phyloP scores from a whole-genome alignment of 2,329 filamentous ascomycete species.

The Cladophialophora exuberans region DNA sequence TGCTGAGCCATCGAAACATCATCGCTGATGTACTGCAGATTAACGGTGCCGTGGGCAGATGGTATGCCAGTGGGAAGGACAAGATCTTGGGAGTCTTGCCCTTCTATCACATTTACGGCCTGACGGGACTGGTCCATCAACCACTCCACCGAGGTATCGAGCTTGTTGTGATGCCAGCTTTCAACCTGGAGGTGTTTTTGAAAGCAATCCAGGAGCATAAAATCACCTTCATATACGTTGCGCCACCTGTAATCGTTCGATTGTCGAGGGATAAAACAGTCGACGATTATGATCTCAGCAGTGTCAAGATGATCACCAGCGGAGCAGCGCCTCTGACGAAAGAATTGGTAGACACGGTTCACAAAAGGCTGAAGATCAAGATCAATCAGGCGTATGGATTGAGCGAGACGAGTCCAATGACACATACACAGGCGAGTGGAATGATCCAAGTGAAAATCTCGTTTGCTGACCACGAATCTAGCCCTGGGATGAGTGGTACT shows the following conservation, averaged over 20 bases:
- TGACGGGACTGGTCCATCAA: slow-evolving; percentile 74
- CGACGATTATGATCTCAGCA: slow-evolving; percentile 77
- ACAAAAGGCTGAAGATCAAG: slow-evolving; percentile 72
- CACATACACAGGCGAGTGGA: slow-evolving; percentile 60
- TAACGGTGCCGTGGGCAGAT: slow-evolving; percentile 54
- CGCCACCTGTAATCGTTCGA: slow-evolving; percentile 80
- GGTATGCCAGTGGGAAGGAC: slow-evolving; percentile 64
- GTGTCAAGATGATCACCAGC: slow-evolving; percentile 80
- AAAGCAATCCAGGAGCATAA: slow-evolving; percentile 72
- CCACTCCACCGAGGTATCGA: slow-evolving; percentile 68
- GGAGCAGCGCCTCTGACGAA: slow-evolving; percentile 82
- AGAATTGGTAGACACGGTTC: slow-evolving; percentile 77
- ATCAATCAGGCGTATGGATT: slow-evolving; percentile 94
- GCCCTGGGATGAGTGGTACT: slow-evolving; percentile 75
- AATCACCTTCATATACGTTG: slow-evolving; percentile 79
- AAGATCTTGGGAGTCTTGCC: slow-evolving; percentile 78
- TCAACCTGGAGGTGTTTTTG: slow-evolving; percentile 81
- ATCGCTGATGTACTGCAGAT: slow-evolving; percentile 71
- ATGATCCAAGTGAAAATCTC: neutral
- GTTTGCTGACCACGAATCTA: slow-evolving; percentile 59
- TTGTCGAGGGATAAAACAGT: slow-evolving; percentile 79
- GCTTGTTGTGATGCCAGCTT: slow-evolving; percentile 75
- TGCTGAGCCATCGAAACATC: slow-evolving; percentile 82
- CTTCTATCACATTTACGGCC: slow-evolving; percentile 89
- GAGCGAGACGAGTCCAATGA: slow-evolving; percentile 81